Evolutionary conservation across 495 filamentous ascomycete genomes (phyloP).

Genomic region (Neohortaea acidophila): DNA sequence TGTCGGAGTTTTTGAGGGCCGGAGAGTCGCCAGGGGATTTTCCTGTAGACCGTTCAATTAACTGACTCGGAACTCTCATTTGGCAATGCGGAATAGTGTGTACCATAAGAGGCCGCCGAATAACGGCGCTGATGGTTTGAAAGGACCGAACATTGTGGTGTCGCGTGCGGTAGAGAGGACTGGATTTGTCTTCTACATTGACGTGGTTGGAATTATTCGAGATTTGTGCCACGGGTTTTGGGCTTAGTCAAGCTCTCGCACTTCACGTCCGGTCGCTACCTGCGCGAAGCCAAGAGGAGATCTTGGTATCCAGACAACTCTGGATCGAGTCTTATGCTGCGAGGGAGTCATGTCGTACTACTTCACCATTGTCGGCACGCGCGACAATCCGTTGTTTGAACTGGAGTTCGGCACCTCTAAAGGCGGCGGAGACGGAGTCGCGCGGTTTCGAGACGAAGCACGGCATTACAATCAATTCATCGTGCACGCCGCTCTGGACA

Average conservation of each 20-base stretch:
- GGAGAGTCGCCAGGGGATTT: constrained; percentile 94
- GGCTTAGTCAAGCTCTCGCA: no score
- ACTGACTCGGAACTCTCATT: neutral
- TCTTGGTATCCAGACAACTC: no score
- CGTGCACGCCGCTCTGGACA: constrained; percentile 78
- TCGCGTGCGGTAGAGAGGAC: no score
- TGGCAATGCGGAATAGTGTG: neutral
- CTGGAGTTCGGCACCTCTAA: constrained; percentile 93
- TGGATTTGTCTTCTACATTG: no score
- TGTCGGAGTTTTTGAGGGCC: constrained; percentile 78
- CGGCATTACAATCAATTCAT: constrained; percentile 95
- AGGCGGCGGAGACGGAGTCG: constrained; percentile 77
- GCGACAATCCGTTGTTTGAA: constrained; percentile 89
- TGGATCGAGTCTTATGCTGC: no score
- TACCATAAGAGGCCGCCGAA: constrained; percentile 45
- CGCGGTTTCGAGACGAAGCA: constrained; percentile 72
- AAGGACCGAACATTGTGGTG: constrained; percentile 57
- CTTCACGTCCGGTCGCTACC: no score
- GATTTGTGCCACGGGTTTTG: no score
- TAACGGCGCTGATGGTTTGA: constrained; percentile 61
- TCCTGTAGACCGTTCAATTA: constrained; percentile 44
- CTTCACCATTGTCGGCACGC: constrained; percentile 86
- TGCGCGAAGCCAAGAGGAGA: no score
- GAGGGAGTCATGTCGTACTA: constrained; percentile 97
- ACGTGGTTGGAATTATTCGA: no score